phyloP scores from a whole-genome alignment of 2,329 filamentous ascomycete genomes.

The Calonectria multiphialidica region DNA sequence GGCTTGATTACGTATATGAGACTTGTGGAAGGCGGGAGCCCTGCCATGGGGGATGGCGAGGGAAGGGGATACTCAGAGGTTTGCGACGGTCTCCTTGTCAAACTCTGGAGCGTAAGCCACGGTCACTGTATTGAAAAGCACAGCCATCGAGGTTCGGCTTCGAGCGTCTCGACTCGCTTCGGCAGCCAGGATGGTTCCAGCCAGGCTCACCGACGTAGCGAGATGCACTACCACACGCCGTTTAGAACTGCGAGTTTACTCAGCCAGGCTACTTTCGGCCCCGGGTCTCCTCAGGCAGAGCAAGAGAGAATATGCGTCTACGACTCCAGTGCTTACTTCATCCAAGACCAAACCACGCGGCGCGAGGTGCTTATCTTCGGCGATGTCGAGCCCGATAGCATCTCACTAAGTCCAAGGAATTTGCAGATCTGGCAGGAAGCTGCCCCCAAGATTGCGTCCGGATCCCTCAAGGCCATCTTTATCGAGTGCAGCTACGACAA shows the following conservation, averaged over 20 bases:
- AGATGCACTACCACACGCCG: conserved; percentile 40
- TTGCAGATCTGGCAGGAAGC: conserved; percentile 88
- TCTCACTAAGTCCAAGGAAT: conserved; percentile 87
- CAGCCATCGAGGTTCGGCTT: conserved; percentile 70
- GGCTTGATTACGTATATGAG: conserved; percentile 92
- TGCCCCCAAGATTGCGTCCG: conserved; percentile 83
- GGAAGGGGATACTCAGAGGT: conserved; percentile 88
- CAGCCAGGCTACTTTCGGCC: conserved; percentile 45
- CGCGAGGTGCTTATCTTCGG: conserved; percentile 93
- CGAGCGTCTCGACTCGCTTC: conserved; percentile 62
- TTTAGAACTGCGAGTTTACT: conserved; percentile 45
- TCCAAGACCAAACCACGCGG: conserved; percentile 78
- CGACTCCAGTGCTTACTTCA: conserved; percentile 94
- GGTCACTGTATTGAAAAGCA: conserved; percentile 87
- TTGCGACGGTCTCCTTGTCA: conserved; percentile 89
- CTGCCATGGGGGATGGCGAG: conserved; percentile 83
- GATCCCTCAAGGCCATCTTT: conserved; percentile 83
- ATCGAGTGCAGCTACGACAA: conserved; percentile 97
- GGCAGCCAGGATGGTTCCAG: conserved; percentile 62
- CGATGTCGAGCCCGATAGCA: conserved; percentile 91
- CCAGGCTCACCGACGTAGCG: conserved; percentile 41
- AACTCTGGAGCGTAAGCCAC: conserved; percentile 89
- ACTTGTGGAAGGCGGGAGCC: conserved; percentile 88
- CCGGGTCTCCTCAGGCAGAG: conserved; percentile 43
- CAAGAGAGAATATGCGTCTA: conserved; percentile 74